Base-by-base conservation (phyloP, 208 protist genomes). In the Wallacemonas sp. region DNA sequence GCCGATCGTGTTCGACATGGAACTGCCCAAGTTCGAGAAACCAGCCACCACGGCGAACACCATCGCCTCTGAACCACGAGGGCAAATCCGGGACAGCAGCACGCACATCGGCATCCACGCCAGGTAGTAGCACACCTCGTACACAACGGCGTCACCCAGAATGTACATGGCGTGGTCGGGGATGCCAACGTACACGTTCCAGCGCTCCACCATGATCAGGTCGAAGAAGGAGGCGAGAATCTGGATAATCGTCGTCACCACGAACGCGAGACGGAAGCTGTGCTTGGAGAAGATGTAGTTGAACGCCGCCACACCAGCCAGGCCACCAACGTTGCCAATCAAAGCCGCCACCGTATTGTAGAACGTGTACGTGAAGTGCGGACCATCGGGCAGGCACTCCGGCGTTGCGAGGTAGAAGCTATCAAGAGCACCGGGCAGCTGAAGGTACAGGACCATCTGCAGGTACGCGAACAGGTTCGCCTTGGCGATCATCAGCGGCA, bases 11-110 rank as follows among this genome's bases (percentile, higher is more conserved):
- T 44, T 53, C 5, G 82, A 71, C 1, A 85, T 68, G 22, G 71
- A 74, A 19, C 28, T 33, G 17, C 87, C 90, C 46, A 94, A 71
- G 62, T 88, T 82, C 19, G 83, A 62, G 42, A 90, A 88, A 11
- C 87, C 86, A 5, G 77, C 88, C 12, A 96, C 68, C 11, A 94
- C 66, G 12, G 91, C 83, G 26, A 85, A 88, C 46, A 91, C 79
- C 68, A 90, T 94, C 22, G 72, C 67, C 70, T 96, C 90, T 24
- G 85, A 76, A 0, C 85, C 87, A n/a, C 80, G 79, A n/a, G 91
- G 88, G 54, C 86, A 93, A 15, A 96, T 68, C 33, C 86, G 88
- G 3, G 84, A 86, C 62, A 90, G 86, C 31, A 96, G 73, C 45
- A 96, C 67, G 14, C 90, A 62, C 46, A 54, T 66, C 17, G 91